A percentile compares a stretch with the other conserved stretches of the same genome.
Evolutionary conservation across 2,329 filamentous ascomycete species (phyloP).

Genomic region (Aspergillus novofumigatus): DNA sequence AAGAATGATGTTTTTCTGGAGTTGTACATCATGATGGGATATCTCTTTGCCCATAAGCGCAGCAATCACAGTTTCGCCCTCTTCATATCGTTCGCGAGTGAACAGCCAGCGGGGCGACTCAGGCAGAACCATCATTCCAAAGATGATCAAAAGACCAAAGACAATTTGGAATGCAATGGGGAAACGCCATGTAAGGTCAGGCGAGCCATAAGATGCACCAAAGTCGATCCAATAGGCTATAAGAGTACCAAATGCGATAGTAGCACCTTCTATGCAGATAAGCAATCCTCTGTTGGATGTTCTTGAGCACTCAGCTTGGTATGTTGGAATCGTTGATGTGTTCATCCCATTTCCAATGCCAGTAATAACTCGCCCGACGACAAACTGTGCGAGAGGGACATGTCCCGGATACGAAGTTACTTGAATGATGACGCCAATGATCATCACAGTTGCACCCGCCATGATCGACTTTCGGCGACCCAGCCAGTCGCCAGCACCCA

Average conservation of each 20-base stretch:
- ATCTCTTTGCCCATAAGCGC: conserved; percentile 46
- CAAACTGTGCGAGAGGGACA: conserved; percentile 46
- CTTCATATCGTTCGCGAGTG: conserved; percentile 43
- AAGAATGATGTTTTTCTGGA: conserved; percentile 61
- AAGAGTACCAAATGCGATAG: conserved; percentile 48
- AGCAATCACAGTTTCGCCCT: conserved; percentile 48
- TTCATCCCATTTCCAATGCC: conserved; percentile 56
- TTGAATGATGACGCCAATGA: conserved; percentile 39
- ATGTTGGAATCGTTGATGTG: conserved; percentile 52
- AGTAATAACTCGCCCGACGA: conserved; percentile 50
- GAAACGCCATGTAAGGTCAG: conserved; percentile 46
- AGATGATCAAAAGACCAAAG: conserved; percentile 44
- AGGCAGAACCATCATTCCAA: conserved; percentile 42
- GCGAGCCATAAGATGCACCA: conserved; percentile 36
- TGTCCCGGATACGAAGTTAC: conserved; percentile 28
- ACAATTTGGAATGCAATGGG: conserved; percentile 52
- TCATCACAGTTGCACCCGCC: conserved; percentile 52
- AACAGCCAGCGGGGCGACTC: conserved; percentile 47
- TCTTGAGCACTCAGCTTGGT: conserved; percentile 51
- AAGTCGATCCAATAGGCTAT: conserved; percentile 53
- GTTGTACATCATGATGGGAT: conserved; percentile 53
- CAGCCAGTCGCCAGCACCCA: conserved; percentile 32
- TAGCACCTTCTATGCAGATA: conserved; percentile 56
- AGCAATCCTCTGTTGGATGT: conserved; percentile 57
- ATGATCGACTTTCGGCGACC: conserved; percentile 49